Percentiles rank a stretch among this genome's conserved stretches.
phyloP scores from a whole-genome alignment of 495 filamentous ascomycete genomes.

The Neurospora hispaniola region DNA sequence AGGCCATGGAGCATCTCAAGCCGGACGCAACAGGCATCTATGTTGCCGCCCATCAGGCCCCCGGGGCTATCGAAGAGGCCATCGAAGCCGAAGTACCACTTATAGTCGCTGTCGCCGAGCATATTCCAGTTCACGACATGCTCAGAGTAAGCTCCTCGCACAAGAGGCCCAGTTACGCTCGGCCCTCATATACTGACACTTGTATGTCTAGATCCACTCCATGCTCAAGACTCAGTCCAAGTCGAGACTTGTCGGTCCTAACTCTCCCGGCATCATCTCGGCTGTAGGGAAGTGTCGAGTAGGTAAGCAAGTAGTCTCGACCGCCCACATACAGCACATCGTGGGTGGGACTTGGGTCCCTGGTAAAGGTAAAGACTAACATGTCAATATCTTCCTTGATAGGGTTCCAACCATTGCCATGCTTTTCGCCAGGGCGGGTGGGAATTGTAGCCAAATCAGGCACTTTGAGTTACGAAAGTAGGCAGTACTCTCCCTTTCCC shows the following conservation, averaged over 20 bases:
- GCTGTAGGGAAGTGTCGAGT: constrained; percentile 72
- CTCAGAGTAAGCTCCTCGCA: constrained; percentile 46
- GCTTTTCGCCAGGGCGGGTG: constrained; percentile 62
- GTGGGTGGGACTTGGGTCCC: not conserved
- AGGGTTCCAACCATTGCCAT: constrained; percentile 73
- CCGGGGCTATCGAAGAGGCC: constrained; percentile 74
- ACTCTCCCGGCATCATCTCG: constrained; percentile 83
- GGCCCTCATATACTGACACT: constrained; percentile 6
- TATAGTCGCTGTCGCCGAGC: constrained; percentile 83
- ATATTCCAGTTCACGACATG: constrained; percentile 82
- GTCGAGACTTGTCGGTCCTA: constrained; percentile 73
- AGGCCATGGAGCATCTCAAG: constrained; percentile 66
- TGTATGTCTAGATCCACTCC: constrained; percentile 45
- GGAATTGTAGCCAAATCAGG: constrained; percentile 84
- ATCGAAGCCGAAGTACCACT: constrained; percentile 82
- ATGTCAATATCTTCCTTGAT: not conserved
- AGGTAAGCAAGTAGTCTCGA: constrained; percentile 21
- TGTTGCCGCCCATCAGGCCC: constrained; percentile 69
- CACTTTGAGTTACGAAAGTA: constrained; percentile 70
- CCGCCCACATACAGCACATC: not conserved
- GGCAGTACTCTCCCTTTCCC: not conserved
- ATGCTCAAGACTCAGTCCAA: constrained; percentile 73
- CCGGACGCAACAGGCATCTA: constrained; percentile 83
- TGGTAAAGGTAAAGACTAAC: not conserved
- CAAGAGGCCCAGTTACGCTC: not conserved